These are phyloP conservation scores for Lupinus albus DNA, from an alignment of 306 rosid species.

Conservation along the genomic window DNA sequence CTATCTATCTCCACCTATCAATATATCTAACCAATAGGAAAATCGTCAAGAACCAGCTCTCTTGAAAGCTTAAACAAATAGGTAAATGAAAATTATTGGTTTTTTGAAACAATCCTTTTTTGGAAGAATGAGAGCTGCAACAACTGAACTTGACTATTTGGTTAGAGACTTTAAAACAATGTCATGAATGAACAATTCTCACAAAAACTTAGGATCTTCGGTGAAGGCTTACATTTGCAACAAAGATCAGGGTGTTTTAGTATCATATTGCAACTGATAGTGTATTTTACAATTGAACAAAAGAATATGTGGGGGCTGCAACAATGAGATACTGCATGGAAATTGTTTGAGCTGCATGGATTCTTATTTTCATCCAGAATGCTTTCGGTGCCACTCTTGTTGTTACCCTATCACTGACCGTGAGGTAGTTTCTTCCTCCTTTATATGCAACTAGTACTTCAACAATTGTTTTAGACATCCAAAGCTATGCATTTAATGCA, in stretches of 20 bases:
- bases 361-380: constrained; percentile 77
- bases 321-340: constrained; percentile 64
- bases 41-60: neutral
- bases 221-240: neutral
- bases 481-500: neutral
- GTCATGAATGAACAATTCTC: no score
- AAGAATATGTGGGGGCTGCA: constrained; percentile 82
- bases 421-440: constrained; percentile 67
- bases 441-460: constrained; percentile 7
- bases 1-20: neutral
- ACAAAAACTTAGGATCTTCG: neutral
- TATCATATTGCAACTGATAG: constrained; percentile 27
- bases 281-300: constrained; percentile 38
- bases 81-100: neutral
- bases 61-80: neutral
- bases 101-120: no score
- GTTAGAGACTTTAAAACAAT: no score
- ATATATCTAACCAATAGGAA: constrained; percentile 15
- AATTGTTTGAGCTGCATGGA: constrained; percentile 85
- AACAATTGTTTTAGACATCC: constrained; percentile 10
- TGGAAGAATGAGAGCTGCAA: no score
- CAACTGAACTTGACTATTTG: no score
- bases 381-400: constrained; percentile 85
- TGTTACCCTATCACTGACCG: constrained; percentile 76
- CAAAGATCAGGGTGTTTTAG: neutral